These are phyloP conservation scores for Oxalis stricta DNA, from an alignment of 441 rosid genomes.

Conservation along the genomic window DNA sequence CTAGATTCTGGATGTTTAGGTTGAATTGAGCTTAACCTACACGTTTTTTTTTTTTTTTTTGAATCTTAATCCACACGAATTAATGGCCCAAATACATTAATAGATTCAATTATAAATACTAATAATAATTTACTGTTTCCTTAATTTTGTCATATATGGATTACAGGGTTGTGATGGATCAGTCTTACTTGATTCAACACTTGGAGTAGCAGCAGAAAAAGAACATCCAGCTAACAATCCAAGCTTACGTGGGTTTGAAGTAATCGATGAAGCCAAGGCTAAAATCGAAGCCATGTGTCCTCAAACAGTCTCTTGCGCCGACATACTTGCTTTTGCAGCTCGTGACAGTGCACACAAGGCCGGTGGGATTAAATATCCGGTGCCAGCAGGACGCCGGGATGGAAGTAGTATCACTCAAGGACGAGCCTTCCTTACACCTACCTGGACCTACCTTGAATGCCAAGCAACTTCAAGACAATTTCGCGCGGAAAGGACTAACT, in stretches of 20 bases:
- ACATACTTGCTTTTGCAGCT: slow-evolving; percentile 9
- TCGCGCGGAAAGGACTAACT: slow-evolving; percentile 6
- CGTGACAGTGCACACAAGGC: slow-evolving; percentile 3
- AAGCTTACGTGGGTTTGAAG: slow-evolving; percentile 20
- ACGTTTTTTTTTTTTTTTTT: too few species aligned
- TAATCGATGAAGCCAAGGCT: slow-evolving; percentile 16
- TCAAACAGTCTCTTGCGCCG: slow-evolving; percentile 20
- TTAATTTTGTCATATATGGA: too few species aligned
- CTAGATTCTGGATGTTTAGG: too few species aligned
- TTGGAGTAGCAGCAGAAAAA: slow-evolving; percentile 9
- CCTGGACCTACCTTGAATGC: slow-evolving; percentile 4
- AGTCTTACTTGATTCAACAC: slow-evolving; percentile 5
- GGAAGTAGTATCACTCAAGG: slow-evolving; percentile 6
- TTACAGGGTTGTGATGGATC: slow-evolving; percentile 18
- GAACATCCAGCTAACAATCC: slow-evolving; percentile 10
- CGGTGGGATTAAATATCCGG: background rate
- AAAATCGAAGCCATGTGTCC: slow-evolving; percentile 14
- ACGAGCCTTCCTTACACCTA: slow-evolving; percentile 4
- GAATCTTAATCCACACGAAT: too few species aligned
- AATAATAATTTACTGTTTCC: too few species aligned
- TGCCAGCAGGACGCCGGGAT: slow-evolving; percentile 8
- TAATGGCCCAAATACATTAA: too few species aligned
- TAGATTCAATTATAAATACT: too few species aligned
- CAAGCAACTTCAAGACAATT: slow-evolving; percentile 2
- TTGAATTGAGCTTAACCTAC: too few species aligned